Evolutionary conservation across 345 rosid genomes (phyloP).

Genomic region (Eucalyptus curtisii): DNA sequence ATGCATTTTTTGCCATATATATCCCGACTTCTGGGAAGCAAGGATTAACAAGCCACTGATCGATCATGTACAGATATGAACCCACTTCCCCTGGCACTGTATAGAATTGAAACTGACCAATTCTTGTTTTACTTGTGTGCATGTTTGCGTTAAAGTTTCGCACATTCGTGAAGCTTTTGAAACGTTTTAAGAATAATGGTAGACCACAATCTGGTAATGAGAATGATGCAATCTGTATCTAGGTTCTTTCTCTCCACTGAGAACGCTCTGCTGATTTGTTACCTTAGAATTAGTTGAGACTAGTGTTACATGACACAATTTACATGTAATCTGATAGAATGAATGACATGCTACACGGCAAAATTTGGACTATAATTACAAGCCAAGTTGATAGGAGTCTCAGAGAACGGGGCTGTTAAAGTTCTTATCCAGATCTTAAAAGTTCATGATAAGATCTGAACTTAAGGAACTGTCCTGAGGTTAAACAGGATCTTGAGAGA

Average conservation of each 20-base stretch:
- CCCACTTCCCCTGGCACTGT: background rate
- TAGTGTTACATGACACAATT: background rate
- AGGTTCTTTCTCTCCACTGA: background rate
- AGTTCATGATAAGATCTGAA: background rate
- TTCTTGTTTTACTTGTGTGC: background rate
- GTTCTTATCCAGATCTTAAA: background rate
- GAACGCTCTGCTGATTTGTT: background rate
- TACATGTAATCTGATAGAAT: background rate
- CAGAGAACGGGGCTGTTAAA: background rate
- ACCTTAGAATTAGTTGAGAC: background rate
- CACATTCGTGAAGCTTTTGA: background rate
- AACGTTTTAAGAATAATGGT: background rate
- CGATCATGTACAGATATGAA: background rate
- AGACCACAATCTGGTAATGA: background rate
- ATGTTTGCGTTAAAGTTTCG: background rate
- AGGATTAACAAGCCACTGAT: background rate
- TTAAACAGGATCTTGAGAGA: background rate
- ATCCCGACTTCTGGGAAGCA: background rate
- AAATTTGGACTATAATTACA: background rate
- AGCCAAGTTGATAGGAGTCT: background rate
- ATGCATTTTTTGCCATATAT: background rate
- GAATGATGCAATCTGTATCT: background rate
- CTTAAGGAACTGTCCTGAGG: background rate
- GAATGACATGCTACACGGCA: background rate
- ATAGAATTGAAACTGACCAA: background rate